Evolutionary conservation across 2,329 filamentous ascomycete genomes (phyloP), one percentile per base, ranked within the genome.

Genomic region (Exophiala alcalophila): DNA sequence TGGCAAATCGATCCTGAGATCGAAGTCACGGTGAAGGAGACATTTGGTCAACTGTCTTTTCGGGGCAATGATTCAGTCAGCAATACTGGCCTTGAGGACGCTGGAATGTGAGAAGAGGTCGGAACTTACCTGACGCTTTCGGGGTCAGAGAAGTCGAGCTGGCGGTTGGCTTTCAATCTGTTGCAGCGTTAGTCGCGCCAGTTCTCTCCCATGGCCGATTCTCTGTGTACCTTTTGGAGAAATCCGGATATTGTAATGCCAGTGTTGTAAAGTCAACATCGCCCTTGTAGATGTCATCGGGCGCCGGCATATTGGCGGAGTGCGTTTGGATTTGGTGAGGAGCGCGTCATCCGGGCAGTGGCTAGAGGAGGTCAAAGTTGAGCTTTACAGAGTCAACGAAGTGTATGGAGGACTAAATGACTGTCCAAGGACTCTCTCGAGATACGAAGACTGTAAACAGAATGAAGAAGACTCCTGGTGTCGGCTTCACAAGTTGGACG

Each of bases 121-220:
- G 12, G 19, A 8, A 44, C 60, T 55, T 81, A 89, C 78, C 84
- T 78, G 6, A 94, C 78, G 15, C 86, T 80, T 35, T 74, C 68
- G 4, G 90, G 84, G 57, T 95, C 77, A 37, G 79, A 82, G 57
- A 97, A 97, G 65, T 96, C 81, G 18, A 95, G 71, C 52, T 83
- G 78, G 6, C 71, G 72, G 47, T 76, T 76, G 35, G 64, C 51
- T 54, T 72, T 77, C 21, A 78, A 58, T 44, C 74, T 77, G 50
- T 6, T 14, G 16, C 11, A 30, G 27, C 10, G 16, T 7, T 10
- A 6, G 27, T 14, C 27, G 27, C 12, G 12, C 6, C 11, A 14
- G 6, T 5, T 18, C 27, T 25, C 30, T 25, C n/a, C 30, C 37
- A 15, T 18, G 26, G 21, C 12, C 8, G 8, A 28, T 12, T 30